A percentile compares a stretch with the other conserved stretches of the same genome.
phyloP scores from a whole-genome alignment of 1,284 basidiomycete species.

The Psilocybe mexicana region DNA sequence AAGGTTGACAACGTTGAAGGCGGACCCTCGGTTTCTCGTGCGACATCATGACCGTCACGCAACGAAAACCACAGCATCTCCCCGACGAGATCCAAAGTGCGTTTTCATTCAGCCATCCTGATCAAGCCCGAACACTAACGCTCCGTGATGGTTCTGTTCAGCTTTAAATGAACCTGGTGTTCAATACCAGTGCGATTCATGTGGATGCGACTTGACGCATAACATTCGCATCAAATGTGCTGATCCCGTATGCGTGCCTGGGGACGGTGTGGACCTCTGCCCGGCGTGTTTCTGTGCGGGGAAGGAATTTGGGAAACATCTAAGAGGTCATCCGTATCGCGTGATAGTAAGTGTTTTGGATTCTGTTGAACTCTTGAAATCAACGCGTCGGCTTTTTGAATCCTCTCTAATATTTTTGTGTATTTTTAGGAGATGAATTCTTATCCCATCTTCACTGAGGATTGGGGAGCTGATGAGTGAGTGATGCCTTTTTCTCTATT shows the following conservation, averaged over 20 bases:
- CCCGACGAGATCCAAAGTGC: conserved; percentile 76
- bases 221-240: conserved; percentile 93
- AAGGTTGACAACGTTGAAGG: too few species aligned
- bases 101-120: conserved; percentile 31
- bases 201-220: conserved; percentile 77
- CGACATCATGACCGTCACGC: conserved; percentile 68
- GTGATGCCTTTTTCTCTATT: conserved; percentile 26
- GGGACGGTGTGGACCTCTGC: conserved; percentile 85
- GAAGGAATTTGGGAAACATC: conserved; percentile 87
- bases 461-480: conserved; percentile 98
- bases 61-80: conserved; percentile 70
- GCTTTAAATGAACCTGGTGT: conserved; percentile 78
- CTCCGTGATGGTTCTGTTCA: conserved; percentile 26
- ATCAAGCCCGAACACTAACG: conserved; percentile 23
- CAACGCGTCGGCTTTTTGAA: conserved; percentile 7
- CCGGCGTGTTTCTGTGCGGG: conserved; percentile 91
- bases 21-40: conserved; percentile 9
- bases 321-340: conserved; percentile 88
- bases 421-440: conserved; percentile 84
- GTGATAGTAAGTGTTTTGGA: conserved; percentile 70
- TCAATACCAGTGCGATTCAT: conserved; percentile 76
- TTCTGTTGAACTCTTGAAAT: neutral
- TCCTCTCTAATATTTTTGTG: conserved; percentile 7
- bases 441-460: conserved; percentile 92
- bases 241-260: conserved; percentile 71